Conservation (phyloP, 2,329 filamentous ascomycete genomes). For the Aspergillus sp. region DNA sequence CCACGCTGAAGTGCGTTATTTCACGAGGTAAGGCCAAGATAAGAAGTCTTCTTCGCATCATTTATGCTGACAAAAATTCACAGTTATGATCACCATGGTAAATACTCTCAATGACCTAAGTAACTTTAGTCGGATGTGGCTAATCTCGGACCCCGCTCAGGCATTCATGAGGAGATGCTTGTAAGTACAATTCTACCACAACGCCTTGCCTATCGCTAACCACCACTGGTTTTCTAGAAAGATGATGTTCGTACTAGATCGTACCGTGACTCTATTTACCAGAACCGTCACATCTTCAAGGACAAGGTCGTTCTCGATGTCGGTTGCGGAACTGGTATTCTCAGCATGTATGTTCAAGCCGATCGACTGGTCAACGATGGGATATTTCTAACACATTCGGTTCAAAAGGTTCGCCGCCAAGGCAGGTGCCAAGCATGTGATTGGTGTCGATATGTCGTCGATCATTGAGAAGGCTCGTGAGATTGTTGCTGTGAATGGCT, state of each 20-base stretch:
- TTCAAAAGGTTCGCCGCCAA: conserved; percentile 83
- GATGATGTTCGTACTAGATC: conserved; percentile 96
- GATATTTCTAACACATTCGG: conserved; percentile 21
- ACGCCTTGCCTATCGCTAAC: conserved; percentile 1
- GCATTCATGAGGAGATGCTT: conserved; percentile 98
- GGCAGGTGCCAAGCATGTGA: conserved; percentile 96
- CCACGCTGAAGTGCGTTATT: conserved; percentile 98
- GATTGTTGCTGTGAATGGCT: conserved; percentile 88
- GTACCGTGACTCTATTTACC: conserved; percentile 96
- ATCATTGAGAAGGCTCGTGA: conserved; percentile 98
- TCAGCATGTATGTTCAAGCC: conserved; percentile 76
- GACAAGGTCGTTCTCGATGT: conserved; percentile 95
- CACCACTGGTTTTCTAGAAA: conserved; percentile 63
- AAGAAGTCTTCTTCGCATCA: conserved; percentile 3
- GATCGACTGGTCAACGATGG: conserved; percentile 3
- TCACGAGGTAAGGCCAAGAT: conserved; percentile 73
- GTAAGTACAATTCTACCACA: conserved; percentile 57
- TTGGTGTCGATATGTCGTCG: conserved; percentile 98
- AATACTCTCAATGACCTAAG: conserved; percentile 36
- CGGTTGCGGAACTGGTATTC: conserved; percentile 93
- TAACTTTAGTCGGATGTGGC: conserved; percentile 20
- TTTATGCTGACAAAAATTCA: conserved; percentile 22
- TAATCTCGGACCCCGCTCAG: conserved; percentile 51
- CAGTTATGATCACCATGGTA: conserved; percentile 98
- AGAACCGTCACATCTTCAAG: conserved; percentile 93